Conservation (phyloP, 495 filamentous ascomycete species). For the Bacidia rubella region DNA sequence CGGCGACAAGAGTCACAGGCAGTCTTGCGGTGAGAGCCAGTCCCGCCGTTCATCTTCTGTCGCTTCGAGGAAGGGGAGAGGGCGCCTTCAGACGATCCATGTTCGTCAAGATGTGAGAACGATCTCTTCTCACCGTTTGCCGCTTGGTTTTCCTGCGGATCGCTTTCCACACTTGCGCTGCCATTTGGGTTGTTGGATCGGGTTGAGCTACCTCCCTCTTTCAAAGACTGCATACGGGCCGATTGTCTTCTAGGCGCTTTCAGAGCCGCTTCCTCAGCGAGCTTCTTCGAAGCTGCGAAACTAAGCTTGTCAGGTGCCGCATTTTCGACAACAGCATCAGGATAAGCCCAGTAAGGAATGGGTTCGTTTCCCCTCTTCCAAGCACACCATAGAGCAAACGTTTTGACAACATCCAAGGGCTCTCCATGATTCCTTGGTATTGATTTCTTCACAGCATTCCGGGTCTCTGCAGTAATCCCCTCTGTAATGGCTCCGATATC, state of each 20-base stretch:
- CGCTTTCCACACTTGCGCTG: not conserved
- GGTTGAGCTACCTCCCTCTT: not conserved
- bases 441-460: constrained; percentile 47
- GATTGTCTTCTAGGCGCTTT: constrained; percentile 19
- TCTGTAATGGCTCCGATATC: constrained; percentile 48
- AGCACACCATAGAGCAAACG: constrained; percentile 56
- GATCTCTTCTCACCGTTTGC: constrained; percentile 4
- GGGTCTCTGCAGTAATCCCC: constrained; percentile 39
- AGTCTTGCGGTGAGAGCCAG: constrained; percentile 37
- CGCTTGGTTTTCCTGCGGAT: not conserved
- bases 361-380: constrained; percentile 64
- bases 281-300: constrained; percentile 20
- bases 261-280: constrained; percentile 20
- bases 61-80: constrained; percentile 16
- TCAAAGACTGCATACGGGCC: constrained; percentile 18
- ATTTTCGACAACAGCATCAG: constrained; percentile 24
- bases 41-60: constrained; percentile 25
- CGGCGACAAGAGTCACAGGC: constrained; percentile 43
- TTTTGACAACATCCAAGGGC: constrained; percentile 45
- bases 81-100: not conserved
- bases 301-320: constrained; percentile 19
- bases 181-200: not conserved
- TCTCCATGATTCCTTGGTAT: constrained; percentile 52
- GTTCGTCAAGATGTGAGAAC: not conserved
- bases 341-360: constrained; percentile 51